A percentile compares a stretch with the other conserved stretches of the same genome.
Evolutionary conservation across 495 filamentous ascomycete genomes (phyloP).

Genomic region (Annulohypoxylon stygium): DNA sequence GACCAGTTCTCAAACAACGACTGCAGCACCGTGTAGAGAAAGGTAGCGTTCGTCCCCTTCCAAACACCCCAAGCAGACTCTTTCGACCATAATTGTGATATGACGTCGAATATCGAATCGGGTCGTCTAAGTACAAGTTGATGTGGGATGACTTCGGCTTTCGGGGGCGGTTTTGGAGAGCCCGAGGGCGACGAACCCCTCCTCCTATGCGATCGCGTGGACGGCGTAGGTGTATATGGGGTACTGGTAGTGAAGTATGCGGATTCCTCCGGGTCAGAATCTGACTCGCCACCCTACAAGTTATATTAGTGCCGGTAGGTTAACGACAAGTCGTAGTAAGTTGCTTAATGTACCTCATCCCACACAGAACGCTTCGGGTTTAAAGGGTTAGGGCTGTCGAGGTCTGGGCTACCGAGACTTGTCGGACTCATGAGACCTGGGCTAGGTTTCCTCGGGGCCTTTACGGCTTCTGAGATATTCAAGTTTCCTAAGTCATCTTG

Average conservation of each 20-base stretch:
- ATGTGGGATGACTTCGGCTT: conserved; percentile 61
- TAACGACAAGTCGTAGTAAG: conserved; percentile 19
- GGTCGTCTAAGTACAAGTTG: conserved; percentile 75
- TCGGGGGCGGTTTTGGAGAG: conserved; percentile 46
- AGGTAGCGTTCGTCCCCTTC: conserved; percentile 93
- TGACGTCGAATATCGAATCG: conserved; percentile 80
- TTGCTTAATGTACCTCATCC: conserved; percentile 60
- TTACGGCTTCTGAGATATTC: conserved; percentile 41
- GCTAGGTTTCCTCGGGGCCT: conserved; percentile 5
- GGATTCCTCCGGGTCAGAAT: conserved; percentile 82
- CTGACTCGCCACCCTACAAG: conserved; percentile 63
- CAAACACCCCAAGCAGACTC: conserved; percentile 92
- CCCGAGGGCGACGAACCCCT: conserved; percentile 51
- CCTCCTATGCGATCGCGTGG: conserved; percentile 54
- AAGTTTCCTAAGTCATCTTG: conserved; percentile 63
- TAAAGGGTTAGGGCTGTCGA: conserved; percentile 40
- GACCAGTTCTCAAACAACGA: conserved; percentile 90
- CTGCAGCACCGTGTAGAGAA: conserved; percentile 85
- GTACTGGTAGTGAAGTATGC: conserved; percentile 85
- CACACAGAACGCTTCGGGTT: conserved; percentile 60
- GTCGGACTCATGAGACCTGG: conserved; percentile 32
- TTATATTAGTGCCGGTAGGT: conserved; percentile 13
- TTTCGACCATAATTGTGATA: conserved; percentile 87
- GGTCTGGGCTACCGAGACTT: conserved; percentile 45
- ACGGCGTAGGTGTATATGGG: conserved; percentile 70